Evolutionary conservation across 345 rosid species (phyloP).

Genomic region (thale cress (Arabidopsis thaliana)): TAIR10.1 NC_003074.8:20802001-20802500

Average conservation of each 20-base stretch:
- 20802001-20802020: conserved; percentile 21
- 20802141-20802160: conserved; percentile 11
- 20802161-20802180: conserved; percentile 13
- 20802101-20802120: background rate
- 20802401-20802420: background rate
- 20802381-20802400: conserved; percentile 18
- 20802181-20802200: conserved; percentile 12
- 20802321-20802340: background rate
- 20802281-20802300: background rate
- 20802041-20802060: background rate
- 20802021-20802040: conserved; percentile 13
- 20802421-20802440: background rate
- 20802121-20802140: background rate
- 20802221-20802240: conserved; percentile 5
- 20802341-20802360: conserved; percentile 16
- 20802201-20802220: background rate
- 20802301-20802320: background rate
- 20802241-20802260: background rate
- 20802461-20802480: background rate
- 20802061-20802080: conserved; percentile 14
- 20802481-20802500: background rate
- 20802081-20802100: conserved; percentile 9
- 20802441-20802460: background rate
- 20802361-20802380: conserved; percentile 24
- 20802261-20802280: background rate